Evolutionary conservation across 2,329 filamentous ascomycete species (phyloP).

Genomic region (Aspergillus sp.): DNA sequence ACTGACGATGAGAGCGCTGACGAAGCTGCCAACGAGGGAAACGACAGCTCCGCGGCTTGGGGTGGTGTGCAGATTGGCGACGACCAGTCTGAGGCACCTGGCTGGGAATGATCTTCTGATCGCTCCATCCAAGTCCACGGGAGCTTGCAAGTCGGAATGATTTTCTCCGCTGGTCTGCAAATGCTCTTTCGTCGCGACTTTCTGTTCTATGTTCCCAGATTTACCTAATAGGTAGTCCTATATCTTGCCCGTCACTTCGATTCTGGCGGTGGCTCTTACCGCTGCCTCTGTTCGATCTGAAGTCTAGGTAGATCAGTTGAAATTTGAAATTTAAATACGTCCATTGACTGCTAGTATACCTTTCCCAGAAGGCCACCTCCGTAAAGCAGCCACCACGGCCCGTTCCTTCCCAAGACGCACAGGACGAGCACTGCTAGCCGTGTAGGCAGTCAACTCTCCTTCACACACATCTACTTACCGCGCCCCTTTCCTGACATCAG

Average conservation of each 20-base stretch:
- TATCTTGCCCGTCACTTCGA: neutral
- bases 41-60: slow-evolving; percentile 22
- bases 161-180: neutral
- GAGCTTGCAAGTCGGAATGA: neutral
- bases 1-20: slow-evolving; percentile 49
- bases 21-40: slow-evolving; percentile 21
- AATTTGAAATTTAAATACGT: neutral
- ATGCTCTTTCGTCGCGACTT: neutral
- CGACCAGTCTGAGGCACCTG: slow-evolving; percentile 18
- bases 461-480: neutral
- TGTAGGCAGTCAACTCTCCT: neutral
- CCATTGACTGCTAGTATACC: neutral
- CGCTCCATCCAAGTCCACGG: neutral
- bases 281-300: neutral
- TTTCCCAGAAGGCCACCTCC: neutral
- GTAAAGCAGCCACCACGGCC: neutral
- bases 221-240: neutral
- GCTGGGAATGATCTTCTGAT: slow-evolving; percentile 4
- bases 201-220: neutral
- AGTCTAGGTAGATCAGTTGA: neutral
- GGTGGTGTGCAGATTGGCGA: slow-evolving; percentile 21
- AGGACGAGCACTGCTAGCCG: neutral
- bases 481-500: neutral
- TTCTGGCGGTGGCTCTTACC: neutral
- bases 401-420: neutral